phyloP scores from a whole-genome alignment of 179 eudicot genomes.

The Sideroxylon spinosum region DNA sequence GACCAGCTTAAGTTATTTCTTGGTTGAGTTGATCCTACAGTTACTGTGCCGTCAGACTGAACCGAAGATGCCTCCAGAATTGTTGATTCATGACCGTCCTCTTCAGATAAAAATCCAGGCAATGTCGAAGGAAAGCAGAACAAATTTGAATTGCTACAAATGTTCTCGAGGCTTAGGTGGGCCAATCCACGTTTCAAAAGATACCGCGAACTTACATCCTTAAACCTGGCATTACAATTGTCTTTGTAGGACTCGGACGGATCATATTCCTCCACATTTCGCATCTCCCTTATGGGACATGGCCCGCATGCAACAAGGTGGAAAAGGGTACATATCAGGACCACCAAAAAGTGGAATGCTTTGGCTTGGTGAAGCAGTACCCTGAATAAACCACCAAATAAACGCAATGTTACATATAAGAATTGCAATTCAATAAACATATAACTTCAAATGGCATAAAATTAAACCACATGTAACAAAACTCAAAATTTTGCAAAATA shows the following conservation, averaged over 20 bases:
- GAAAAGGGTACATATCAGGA: constrained; percentile 34
- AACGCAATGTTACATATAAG: background rate
- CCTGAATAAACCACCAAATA: constrained; percentile 12
- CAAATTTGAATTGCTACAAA: constrained; percentile 34
- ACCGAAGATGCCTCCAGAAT: constrained; percentile 21
- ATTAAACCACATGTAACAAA: background rate
- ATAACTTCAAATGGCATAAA: background rate
- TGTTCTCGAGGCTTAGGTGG: constrained; percentile 25
- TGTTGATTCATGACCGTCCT: constrained; percentile 17
- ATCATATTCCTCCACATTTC: constrained; percentile 29
- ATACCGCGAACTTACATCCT: constrained; percentile 26
- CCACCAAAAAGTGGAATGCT: constrained; percentile 30
- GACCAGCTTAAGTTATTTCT: constrained; percentile 42
- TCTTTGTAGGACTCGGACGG: constrained; percentile 33
- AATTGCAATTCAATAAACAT: background rate
- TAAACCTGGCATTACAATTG: constrained; percentile 23
- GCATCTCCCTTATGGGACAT: constrained; percentile 31
- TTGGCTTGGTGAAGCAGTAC: constrained; percentile 15
- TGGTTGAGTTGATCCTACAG: constrained; percentile 19
- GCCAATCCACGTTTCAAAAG: constrained; percentile 16
- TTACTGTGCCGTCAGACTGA: constrained; percentile 27
- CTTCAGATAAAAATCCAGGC: constrained; percentile 33
- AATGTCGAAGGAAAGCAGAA: constrained; percentile 48
- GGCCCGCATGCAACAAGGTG: constrained; percentile 32
- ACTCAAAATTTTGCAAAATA: background rate